These are phyloP conservation scores for Colletotrichum siamense DNA, from an alignment of 2,329 filamentous ascomycete species.

Conservation along the genomic window DNA sequence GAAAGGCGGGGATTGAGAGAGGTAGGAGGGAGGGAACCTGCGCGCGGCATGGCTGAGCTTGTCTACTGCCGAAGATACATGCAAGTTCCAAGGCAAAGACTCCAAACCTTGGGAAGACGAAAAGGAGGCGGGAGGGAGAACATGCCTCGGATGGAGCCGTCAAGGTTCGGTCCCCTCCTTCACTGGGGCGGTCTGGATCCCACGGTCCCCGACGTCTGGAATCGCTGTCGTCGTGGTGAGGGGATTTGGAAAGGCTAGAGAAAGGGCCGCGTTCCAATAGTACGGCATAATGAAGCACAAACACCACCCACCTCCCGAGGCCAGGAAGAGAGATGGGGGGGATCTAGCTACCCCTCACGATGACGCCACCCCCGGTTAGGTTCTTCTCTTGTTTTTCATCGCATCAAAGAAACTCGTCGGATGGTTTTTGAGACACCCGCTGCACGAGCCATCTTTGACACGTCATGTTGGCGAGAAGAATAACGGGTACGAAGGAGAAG, in stretches of 20 bases:
- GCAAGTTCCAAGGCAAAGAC: background rate
- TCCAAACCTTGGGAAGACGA: background rate
- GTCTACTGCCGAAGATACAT: background rate
- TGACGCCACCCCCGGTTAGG: background rate
- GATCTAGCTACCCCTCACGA: background rate
- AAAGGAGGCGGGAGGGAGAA: background rate
- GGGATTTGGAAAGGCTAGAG: background rate
- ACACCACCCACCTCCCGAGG: background rate
- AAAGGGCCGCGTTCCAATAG: background rate
- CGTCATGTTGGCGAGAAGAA: background rate
- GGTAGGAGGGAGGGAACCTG: background rate
- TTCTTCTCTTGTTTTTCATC: background rate
- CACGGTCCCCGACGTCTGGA: background rate
- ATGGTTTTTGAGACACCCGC: background rate
- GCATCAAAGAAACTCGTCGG: background rate
- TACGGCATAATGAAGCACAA: background rate
- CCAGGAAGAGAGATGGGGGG: background rate
- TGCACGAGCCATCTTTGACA: background rate
- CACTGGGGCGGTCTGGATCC: background rate
- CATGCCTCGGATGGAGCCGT: background rate
- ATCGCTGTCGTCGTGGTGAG: background rate
- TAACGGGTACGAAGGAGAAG: background rate
- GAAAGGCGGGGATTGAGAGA: background rate
- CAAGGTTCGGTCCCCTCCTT: background rate
- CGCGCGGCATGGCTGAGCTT: background rate